Base-by-base conservation (phyloP, 1,284 basidiomycete species). In the Marasmius oreades region DNA sequence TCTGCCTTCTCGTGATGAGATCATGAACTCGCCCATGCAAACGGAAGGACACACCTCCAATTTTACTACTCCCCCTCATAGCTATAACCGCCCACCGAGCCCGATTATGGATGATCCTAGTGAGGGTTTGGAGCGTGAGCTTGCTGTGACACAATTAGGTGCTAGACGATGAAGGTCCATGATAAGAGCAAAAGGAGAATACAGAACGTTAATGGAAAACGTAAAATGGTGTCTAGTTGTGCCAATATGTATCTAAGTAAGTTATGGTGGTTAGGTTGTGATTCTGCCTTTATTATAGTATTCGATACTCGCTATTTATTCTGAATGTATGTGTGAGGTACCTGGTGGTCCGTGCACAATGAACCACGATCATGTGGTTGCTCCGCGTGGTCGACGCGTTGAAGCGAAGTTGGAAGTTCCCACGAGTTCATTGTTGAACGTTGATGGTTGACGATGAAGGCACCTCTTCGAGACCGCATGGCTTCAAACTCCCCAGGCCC, bases 71-170 rank as follows among this genome's bases (percentile, higher is more conserved):
- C 64, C 72, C 28, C 51, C 56, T 47, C 60, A 60, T 66, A 64
- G 24, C 63, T 56, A 61, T 60, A 73, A 72, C 53, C 77, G 80
- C 46, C 80, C 80, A 12, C 70, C 76, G 53, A 86, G 74, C 64
- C 86, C 82, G 20, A 79, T 87, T 60, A 82, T 85, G 70, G 93
- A 95, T 65, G 88, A 96, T 68, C 93, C 93, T 3, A 88, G 88
- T 59, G 89, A 86, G 55, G 91, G 92, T 63, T 81, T 96, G 18
- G 93, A 95, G 69, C 84, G 86, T 47, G 90, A 95, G 68, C 77
- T 95, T 39, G 91, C 86, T 16, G 81, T 81, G 51, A 84, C 85
- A 36, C 84, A 85, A 63, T 64, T 82, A 10, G 73, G 68, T 51
- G 61, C 61, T 22, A 64, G 64, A 18, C 53, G 55, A 45, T 53